These are phyloP conservation scores for Globisporangium acanthophoron DNA, from an alignment of 352 stramenopile species.

Conservation along the genomic window DNA sequence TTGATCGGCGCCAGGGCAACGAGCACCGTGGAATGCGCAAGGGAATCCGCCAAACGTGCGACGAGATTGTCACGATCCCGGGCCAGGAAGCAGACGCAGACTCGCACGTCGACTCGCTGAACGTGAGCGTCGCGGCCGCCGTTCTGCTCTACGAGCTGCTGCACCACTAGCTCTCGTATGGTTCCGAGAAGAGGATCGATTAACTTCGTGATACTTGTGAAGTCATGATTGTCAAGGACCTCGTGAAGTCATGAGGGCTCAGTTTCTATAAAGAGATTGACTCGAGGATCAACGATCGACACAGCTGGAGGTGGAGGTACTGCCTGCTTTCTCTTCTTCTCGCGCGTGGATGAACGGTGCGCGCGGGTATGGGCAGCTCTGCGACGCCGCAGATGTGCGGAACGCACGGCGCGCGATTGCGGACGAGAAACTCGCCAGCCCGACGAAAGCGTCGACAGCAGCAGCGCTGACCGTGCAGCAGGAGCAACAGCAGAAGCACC, in stretches of 20 bases:
- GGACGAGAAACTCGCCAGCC: constrained; percentile 5
- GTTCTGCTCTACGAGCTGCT: constrained; percentile 78
- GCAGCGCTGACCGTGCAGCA: background rate
- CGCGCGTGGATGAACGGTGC: constrained; percentile 4
- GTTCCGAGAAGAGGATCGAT: background rate
- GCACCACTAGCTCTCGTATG: constrained; percentile 32
- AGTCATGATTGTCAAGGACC: too few relatives aligned
- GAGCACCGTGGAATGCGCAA: constrained; percentile 74
- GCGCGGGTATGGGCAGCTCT: constrained; percentile 10
- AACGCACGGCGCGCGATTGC: constrained; percentile 10
- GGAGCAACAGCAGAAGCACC: background rate
- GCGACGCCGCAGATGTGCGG: constrained; percentile 9
- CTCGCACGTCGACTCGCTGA: constrained; percentile 73
- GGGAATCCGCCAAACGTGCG: constrained; percentile 62
- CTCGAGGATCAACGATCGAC: too few relatives aligned
- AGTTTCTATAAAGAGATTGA: too few relatives aligned
- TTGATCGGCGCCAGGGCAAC: constrained; percentile 40
- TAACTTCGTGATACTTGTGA: too few relatives aligned
- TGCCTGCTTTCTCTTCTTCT: background rate
- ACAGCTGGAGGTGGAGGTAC: background rate
- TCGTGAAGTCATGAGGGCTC: too few relatives aligned
- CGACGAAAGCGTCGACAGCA: background rate
- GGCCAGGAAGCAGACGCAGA: constrained; percentile 50
- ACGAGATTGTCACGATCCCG: constrained; percentile 71
- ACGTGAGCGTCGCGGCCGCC: constrained; percentile 70